Percentiles rank a stretch among this genome's conserved stretches.
phyloP scores from a whole-genome alignment of 2,329 filamentous ascomycete genomes.

The Stagonosporopsis tanaceti region DNA sequence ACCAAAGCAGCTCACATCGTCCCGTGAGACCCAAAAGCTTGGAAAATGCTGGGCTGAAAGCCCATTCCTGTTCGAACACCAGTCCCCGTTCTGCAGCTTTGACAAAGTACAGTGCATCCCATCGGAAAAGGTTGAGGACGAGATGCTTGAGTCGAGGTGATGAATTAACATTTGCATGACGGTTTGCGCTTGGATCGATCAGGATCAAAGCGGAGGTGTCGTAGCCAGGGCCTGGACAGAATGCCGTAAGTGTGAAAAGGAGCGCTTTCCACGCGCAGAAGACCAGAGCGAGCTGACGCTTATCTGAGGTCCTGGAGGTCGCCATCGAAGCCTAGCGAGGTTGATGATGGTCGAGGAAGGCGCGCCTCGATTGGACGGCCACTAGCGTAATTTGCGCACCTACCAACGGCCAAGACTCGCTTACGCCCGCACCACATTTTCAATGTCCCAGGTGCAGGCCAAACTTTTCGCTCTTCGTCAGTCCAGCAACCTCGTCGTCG shows the following conservation, averaged over 20 bases:
- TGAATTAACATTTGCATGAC: conserved; percentile 28
- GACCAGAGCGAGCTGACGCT: conserved; percentile 30
- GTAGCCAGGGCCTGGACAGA: conserved; percentile 70
- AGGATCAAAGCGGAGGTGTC: conserved; percentile 76
- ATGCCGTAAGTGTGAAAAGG: conserved; percentile 67
- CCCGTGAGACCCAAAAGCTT: conserved; percentile 53
- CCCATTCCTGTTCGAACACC: conserved; percentile 84
- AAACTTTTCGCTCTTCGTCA: conserved; percentile 36
- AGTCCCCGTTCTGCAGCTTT: conserved; percentile 70
- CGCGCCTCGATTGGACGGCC: conserved; percentile 23
- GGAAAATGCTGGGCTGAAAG: conserved; percentile 71
- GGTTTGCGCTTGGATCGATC: conserved; percentile 43
- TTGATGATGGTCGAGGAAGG: conserved; percentile 8
- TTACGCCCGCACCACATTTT: conserved; percentile 30
- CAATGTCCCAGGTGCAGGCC: conserved; percentile 20
- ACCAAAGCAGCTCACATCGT: conserved; percentile 48
- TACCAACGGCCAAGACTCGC: conserved; percentile 22
- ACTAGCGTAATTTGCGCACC: conserved; percentile 20
- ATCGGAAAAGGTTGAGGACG: conserved; percentile 70
- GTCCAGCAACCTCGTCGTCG: conserved; percentile 44
- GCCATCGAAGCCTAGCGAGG: conserved; percentile 8
- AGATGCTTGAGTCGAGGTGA: conserved; percentile 47
- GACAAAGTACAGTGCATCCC: conserved; percentile 83
- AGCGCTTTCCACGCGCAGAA: conserved; percentile 73
- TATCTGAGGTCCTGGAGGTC: not conserved